phyloP scores from a whole-genome alignment of 2,329 filamentous ascomycete genomes.

The Pseudopyricularia javanii region DNA sequence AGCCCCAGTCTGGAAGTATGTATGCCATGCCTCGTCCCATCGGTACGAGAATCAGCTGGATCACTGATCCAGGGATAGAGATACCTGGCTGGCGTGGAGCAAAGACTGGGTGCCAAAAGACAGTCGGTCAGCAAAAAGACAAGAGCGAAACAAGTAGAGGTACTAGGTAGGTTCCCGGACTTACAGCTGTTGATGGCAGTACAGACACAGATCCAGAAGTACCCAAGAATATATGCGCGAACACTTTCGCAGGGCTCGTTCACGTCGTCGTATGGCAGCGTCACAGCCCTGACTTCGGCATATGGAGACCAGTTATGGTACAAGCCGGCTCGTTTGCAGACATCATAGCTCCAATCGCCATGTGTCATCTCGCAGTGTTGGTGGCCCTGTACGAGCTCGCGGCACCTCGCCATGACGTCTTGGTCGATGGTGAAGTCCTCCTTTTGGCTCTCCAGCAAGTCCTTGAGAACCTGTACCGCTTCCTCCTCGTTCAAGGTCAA shows the following conservation, averaged over 20 bases:
- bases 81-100: slow-evolving; percentile 11
- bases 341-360: slow-evolving; percentile 15
- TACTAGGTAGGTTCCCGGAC: background rate
- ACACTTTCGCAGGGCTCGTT: slow-evolving; percentile 25
- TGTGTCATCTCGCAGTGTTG: slow-evolving; percentile 14
- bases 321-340: slow-evolving; percentile 11
- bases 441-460: slow-evolving; percentile 10
- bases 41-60: slow-evolving; percentile 30
- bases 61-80: slow-evolving; percentile 19
- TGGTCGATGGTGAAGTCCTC: slow-evolving; percentile 16
- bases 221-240: slow-evolving; percentile 27
- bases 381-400: slow-evolving; percentile 11
- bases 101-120: slow-evolving; percentile 24
- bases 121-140: background rate
- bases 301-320: slow-evolving; percentile 24
- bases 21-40: slow-evolving; percentile 25
- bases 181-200: slow-evolving; percentile 24
- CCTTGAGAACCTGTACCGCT: slow-evolving; percentile 2
- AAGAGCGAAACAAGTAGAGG: background rate
- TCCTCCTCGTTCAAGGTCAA: background rate
- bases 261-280: slow-evolving; percentile 20
- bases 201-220: slow-evolving; percentile 23
- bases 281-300: slow-evolving; percentile 27
- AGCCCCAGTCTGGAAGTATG: slow-evolving; percentile 16
- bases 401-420: slow-evolving; percentile 9